phyloP scores from a whole-genome alignment of 768 basidiomycete species.

The Leccinellum albellum region DNA sequence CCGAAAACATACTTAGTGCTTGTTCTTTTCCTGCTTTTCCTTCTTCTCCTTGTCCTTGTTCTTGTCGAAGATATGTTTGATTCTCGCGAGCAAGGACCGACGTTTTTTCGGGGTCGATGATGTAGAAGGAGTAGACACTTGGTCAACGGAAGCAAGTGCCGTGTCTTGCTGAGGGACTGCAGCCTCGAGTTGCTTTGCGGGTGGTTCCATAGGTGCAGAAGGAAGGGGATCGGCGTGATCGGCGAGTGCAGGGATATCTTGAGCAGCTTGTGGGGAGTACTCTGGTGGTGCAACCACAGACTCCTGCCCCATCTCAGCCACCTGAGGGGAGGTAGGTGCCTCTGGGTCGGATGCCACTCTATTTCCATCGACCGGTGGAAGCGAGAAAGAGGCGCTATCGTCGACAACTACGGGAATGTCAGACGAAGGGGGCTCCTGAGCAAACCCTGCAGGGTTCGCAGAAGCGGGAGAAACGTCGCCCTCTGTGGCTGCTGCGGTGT shows the following conservation, averaged over 20 bases:
- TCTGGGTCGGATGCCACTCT: constrained; percentile 7
- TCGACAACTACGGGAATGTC: constrained; percentile 37
- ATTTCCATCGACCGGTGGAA: constrained; percentile 8
- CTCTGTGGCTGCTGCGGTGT: constrained; percentile 23
- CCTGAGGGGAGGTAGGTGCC: not conserved
- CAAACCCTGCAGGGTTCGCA: not conserved
- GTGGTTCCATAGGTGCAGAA: not conserved
- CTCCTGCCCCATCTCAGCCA: not conserved
- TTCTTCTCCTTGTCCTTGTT: constrained; percentile 42
- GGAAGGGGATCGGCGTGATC: not conserved
- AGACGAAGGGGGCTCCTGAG: constrained; percentile 6
- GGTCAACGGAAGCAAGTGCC: not conserved
- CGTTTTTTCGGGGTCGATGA: constrained; percentile 47
- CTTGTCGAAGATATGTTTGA: constrained; percentile 51
- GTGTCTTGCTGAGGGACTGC: not conserved
- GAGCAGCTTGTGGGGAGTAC: not conserved
- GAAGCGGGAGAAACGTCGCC: constrained; percentile 7
- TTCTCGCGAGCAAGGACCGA: constrained; percentile 49
- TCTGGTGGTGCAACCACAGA: not conserved
- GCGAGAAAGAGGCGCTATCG: constrained; percentile 25
- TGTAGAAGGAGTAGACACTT: constrained; percentile 16
- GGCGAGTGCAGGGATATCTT: not conserved
- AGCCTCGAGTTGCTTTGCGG: not conserved
- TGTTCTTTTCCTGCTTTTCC: constrained; percentile 23
- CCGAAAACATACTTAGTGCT: not conserved